A percentile compares a stretch with the other conserved stretches of the same genome.
These are phyloP conservation scores for Starmera quercuum DNA, from an alignment of 805 yeast species.

Conservation along the genomic window DNA sequence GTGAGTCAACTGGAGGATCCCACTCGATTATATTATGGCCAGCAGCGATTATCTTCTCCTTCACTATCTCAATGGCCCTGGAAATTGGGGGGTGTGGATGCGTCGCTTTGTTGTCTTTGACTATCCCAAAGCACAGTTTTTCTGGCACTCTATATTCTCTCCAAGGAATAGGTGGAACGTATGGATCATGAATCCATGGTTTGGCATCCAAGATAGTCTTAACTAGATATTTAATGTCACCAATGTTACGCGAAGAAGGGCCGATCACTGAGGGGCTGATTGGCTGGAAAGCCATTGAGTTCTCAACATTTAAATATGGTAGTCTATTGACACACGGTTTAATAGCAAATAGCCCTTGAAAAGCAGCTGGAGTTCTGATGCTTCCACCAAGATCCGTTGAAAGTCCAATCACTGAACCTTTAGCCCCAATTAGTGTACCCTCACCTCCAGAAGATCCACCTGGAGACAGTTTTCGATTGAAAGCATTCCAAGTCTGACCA, in stretches of 20 bases:
- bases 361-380: slow-evolving; percentile 39
- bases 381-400: slow-evolving; percentile 52
- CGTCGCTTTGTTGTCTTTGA: slow-evolving; percentile 34
- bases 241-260: slow-evolving; percentile 23
- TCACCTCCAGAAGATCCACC: slow-evolving; percentile 54
- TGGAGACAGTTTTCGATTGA: slow-evolving; percentile 31
- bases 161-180: slow-evolving; percentile 34
- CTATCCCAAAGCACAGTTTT: slow-evolving; percentile 35
- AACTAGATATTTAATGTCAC: slow-evolving; percentile 22
- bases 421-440: slow-evolving; percentile 36
- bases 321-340: slow-evolving; percentile 17
- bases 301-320: slow-evolving; percentile 27
- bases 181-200: slow-evolving; percentile 1
- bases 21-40: slow-evolving; percentile 38
- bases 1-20: slow-evolving; percentile 26
- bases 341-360: slow-evolving; percentile 32
- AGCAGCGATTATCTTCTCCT: slow-evolving; percentile 17
- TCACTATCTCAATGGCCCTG: slow-evolving; percentile 31
- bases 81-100: slow-evolving; percentile 50
- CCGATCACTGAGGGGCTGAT: slow-evolving; percentile 27
- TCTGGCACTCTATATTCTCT: slow-evolving; percentile 24
- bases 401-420: slow-evolving; percentile 41
- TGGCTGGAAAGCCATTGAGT: slow-evolving; percentile 25
- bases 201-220: slow-evolving; percentile 21
- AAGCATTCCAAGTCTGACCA: slow-evolving; percentile 42